Base-by-base conservation (phyloP, 805 yeast species). In the Saturnispora saitoi region DNA sequence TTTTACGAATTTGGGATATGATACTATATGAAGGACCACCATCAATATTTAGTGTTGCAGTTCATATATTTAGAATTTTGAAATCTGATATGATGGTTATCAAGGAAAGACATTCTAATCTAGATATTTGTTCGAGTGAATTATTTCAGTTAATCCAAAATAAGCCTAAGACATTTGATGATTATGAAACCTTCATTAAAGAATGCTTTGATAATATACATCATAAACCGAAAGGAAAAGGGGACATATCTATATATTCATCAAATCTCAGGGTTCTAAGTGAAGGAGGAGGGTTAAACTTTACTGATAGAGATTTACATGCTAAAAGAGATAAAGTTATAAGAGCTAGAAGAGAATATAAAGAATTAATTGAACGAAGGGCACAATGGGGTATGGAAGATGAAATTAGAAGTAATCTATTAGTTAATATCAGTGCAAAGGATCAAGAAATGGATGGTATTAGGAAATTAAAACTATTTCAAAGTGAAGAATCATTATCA, bases 1-100 rank as follows among this genome's bases (percentile, higher is more conserved):
- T 88, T 8, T 69, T 93, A 40, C 70, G 98, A 48, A 82, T 93
- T 0, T 91, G 99, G 98, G 99, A 93, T 65, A 86, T 95, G 53
- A 67, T 91, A 44, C 90, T 95, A 71, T 88, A 85, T 60, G 98
- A 91, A 62, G 96, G 88, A 28, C 83, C 95, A 1, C 86, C 86
- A 58, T 78, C 93, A 10, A 70, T 93, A 15, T 93, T 89, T 68
- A 78, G 95, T 50, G 76, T 86, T 3, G 82, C 95, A 1, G 67
- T 91, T 48, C 83, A 96, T 1, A 76, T 93, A 12, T 77, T 90
- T 62, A 85, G 86, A 58, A 64, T 82, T 53, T 72, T 89, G 47
- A 90, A 86, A 58, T 83, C 86, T 1, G 77, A 77, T 17, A 12
- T 37, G 26, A 17, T 44, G 11, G 30, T 29, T 14, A n/a, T 29